phyloP scores from a whole-genome alignment of 2,329 filamentous ascomycete genomes.

The Hypoxylon rubiginosum region DNA sequence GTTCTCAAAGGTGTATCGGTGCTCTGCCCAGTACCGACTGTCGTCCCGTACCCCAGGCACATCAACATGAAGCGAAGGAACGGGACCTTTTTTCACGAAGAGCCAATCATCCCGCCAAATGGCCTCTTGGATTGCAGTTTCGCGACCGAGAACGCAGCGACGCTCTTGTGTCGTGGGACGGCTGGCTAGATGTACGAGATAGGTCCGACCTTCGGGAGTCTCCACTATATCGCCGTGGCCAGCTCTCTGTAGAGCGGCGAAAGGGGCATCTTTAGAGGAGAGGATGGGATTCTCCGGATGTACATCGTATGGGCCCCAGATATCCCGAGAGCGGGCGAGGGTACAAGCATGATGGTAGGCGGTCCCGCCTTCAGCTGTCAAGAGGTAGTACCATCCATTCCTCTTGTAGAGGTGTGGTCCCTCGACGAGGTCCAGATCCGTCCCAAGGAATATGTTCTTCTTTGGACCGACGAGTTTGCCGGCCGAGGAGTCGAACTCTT shows the following conservation, averaged over 20 bases:
- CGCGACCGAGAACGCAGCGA: constrained; percentile 67
- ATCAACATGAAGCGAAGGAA: constrained; percentile 67
- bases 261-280: constrained; percentile 64
- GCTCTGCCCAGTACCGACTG: constrained; percentile 63
- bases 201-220: constrained; percentile 65
- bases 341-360: constrained; percentile 73
- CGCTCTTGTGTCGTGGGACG: constrained; percentile 65
- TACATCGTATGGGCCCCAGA: constrained; percentile 73
- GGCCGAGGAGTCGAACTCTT: constrained; percentile 66
- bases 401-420: constrained; percentile 71
- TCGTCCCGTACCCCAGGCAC: constrained; percentile 64
- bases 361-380: constrained; percentile 72
- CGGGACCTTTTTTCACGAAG: constrained; percentile 70
- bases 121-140: constrained; percentile 70
- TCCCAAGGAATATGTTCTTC: constrained; percentile 69
- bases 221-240: constrained; percentile 69
- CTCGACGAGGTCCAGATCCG: constrained; percentile 67
- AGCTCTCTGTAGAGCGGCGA: constrained; percentile 64
- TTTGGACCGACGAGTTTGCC: constrained; percentile 67
- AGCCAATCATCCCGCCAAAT: constrained; percentile 75
- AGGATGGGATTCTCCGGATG: constrained; percentile 71
- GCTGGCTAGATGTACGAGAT: constrained; percentile 66
- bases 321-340: constrained; percentile 63
- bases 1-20: constrained; percentile 61
- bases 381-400: constrained; percentile 70